Conservation (phyloP, 2,329 filamentous ascomycete genomes). For the Paraphoma chrysanthemicola region DNA sequence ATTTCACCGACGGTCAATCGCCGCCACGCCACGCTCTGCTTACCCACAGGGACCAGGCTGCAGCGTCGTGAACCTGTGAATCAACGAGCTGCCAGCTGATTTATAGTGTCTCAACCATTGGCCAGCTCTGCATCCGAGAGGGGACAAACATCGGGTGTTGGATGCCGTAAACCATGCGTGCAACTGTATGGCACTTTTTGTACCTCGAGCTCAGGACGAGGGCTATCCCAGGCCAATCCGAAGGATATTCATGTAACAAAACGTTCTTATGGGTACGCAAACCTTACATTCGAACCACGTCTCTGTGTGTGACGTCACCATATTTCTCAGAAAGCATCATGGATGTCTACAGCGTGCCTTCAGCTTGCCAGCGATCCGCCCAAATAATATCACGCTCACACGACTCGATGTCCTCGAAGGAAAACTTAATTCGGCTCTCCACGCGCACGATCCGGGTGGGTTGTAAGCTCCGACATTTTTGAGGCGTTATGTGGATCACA, state of each 20-base stretch:
- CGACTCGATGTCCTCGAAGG: background rate
- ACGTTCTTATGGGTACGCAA: background rate
- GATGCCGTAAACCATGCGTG: background rate
- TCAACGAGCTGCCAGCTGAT: background rate
- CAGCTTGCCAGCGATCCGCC: too few species aligned
- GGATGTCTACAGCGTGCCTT: too few species aligned
- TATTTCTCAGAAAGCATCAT: background rate
- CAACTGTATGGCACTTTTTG: background rate
- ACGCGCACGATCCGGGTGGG: background rate
- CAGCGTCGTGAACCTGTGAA: background rate
- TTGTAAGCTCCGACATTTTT: conserved; percentile 1
- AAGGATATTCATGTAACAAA: background rate
- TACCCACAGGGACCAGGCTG: background rate
- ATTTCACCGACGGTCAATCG: background rate
- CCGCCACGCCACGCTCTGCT: background rate
- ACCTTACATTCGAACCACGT: too few species aligned
- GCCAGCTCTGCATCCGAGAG: background rate
- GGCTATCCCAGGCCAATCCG: background rate
- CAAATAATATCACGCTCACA: background rate
- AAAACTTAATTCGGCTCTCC: background rate
- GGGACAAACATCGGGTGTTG: background rate
- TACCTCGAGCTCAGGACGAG: background rate
- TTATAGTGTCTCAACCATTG: background rate
- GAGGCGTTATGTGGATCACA: conserved; percentile 2
- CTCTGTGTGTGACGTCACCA: background rate